Percentiles rank a stretch among this genome's conserved stretches.
Evolutionary conservation across 192 early-diverging fungal species (phyloP).

Genomic region (Gamsiella multidivaricata): DNA sequence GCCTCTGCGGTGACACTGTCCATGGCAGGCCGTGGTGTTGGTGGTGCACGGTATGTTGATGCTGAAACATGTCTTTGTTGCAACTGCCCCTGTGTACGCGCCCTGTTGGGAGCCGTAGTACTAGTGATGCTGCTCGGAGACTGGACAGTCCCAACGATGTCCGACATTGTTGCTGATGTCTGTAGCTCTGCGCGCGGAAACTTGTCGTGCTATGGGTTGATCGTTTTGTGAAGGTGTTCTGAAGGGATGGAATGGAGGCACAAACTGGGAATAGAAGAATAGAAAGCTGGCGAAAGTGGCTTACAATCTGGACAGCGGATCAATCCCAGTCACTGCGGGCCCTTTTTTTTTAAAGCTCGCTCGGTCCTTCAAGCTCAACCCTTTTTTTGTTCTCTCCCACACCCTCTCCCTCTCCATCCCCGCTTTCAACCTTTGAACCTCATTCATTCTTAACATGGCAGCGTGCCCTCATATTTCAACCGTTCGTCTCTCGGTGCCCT

Average conservation of each 20-base stretch:
- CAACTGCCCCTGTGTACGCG: background rate
- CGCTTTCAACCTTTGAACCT: background rate
- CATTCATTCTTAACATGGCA: slow-evolving; percentile 36
- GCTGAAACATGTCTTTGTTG: background rate
- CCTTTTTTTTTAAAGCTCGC: no score
- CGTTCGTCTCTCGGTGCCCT: slow-evolving; percentile 54
- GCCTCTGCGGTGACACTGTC: slow-evolving; percentile 36
- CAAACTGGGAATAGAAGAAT: no score
- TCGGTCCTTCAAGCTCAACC: no score
- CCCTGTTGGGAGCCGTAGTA: background rate
- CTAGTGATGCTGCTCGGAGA: background rate
- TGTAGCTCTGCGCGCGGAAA: background rate
- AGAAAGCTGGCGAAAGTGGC: no score
- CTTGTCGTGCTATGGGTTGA: background rate
- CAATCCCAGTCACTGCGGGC: no score
- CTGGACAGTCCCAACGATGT: slow-evolving; percentile 16
- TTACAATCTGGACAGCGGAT: no score
- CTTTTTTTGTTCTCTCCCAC: slow-evolving; percentile 7
- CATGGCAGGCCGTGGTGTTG: slow-evolving; percentile 21
- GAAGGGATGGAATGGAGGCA: background rate
- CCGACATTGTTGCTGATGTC: slow-evolving; percentile 22
- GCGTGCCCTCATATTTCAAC: slow-evolving; percentile 65
- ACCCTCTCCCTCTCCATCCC: background rate
- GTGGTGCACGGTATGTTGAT: background rate
- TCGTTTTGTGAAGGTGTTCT: no score